A percentile compares a stretch with the other conserved stretches of the same genome.
Conservation (phyloP, 1,284 basidiomycete species). For the Cutaneotrichosporon cutaneum region DNA sequence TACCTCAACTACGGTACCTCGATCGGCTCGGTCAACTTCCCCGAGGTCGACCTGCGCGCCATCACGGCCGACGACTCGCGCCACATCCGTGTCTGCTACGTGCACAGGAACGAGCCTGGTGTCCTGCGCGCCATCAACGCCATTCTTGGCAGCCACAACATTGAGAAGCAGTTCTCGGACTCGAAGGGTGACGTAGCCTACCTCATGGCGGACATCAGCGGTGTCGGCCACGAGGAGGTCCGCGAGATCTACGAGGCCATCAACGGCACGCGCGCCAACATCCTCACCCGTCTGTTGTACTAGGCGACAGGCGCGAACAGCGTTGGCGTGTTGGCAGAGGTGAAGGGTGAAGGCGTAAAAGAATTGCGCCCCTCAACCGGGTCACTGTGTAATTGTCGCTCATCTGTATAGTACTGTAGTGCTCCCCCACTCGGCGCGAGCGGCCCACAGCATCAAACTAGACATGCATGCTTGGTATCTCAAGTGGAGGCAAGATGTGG, state of each 20-base stretch:
- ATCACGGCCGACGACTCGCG: conserved; percentile 77
- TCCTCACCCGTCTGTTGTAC: conserved; percentile 76
- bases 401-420: conserved; percentile 11
- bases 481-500: neutral
- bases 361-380: conserved; percentile 18
- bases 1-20: conserved; percentile 93
- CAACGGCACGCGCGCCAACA: conserved; percentile 76
- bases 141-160: conserved; percentile 86
- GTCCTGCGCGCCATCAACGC: conserved; percentile 95
- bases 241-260: conserved; percentile 80
- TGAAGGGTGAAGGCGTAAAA: neutral
- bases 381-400: conserved; percentile 11
- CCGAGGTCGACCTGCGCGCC: conserved; percentile 92
- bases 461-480: conserved; percentile 5
- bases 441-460: conserved; percentile 7
- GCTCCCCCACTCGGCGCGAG: conserved; percentile 12
- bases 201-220: conserved; percentile 91
- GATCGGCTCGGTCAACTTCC: conserved; percentile 95
- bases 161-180: conserved; percentile 98
- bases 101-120: conserved; percentile 97
- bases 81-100: conserved; percentile 88
- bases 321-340: neutral
- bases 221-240: conserved; percentile 80
- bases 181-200: conserved; percentile 83
- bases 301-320: conserved; percentile 13